These are phyloP conservation scores for Fusarium clavum DNA, from an alignment of 2,329 filamentous ascomycete species.

Conservation along the genomic window DNA sequence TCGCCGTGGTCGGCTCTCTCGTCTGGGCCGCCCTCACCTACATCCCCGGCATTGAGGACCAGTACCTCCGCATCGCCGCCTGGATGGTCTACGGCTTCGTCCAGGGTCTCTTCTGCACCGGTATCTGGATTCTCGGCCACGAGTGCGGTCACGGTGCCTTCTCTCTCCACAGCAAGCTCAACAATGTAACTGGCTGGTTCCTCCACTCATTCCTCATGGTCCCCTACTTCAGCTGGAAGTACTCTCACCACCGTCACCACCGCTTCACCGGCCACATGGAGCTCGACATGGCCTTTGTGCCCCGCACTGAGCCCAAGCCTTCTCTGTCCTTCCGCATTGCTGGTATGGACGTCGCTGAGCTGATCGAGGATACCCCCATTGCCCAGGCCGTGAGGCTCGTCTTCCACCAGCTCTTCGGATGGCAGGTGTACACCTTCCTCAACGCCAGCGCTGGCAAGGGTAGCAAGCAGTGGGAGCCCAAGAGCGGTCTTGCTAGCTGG, in stretches of 20 bases:
- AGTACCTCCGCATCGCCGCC: conserved; percentile 57
- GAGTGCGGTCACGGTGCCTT: conserved; percentile 79
- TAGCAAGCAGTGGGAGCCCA: conserved; percentile 59
- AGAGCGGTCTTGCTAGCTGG: conserved; percentile 49
- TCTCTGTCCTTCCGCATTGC: conserved; percentile 51
- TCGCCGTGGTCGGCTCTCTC: conserved; percentile 61
- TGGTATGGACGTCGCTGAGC: conserved; percentile 60
- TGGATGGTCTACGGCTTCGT: conserved; percentile 72
- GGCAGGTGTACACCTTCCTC: conserved; percentile 72
- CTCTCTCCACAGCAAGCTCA: conserved; percentile 66
- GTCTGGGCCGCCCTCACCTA: conserved; percentile 64
- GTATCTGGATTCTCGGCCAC: conserved; percentile 77
- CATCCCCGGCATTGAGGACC: conserved; percentile 63
- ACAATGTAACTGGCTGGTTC: conserved; percentile 71
- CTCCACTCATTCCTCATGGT: conserved; percentile 75
- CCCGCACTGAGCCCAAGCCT: conserved; percentile 56
- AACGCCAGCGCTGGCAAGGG: conserved; percentile 64
- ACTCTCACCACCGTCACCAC: conserved; percentile 77
- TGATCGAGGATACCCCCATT: conserved; percentile 73
- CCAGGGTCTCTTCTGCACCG: conserved; percentile 74
- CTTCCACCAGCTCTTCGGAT: conserved; percentile 72
- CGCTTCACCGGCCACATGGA: conserved; percentile 75
- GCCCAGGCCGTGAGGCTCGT: conserved; percentile 66
- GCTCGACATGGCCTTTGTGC: conserved; percentile 75
- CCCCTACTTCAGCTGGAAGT: conserved; percentile 80